phyloP scores from a whole-genome alignment of 225 moss, liverwort and hornwort species.

The Ulota crispa region DNA sequence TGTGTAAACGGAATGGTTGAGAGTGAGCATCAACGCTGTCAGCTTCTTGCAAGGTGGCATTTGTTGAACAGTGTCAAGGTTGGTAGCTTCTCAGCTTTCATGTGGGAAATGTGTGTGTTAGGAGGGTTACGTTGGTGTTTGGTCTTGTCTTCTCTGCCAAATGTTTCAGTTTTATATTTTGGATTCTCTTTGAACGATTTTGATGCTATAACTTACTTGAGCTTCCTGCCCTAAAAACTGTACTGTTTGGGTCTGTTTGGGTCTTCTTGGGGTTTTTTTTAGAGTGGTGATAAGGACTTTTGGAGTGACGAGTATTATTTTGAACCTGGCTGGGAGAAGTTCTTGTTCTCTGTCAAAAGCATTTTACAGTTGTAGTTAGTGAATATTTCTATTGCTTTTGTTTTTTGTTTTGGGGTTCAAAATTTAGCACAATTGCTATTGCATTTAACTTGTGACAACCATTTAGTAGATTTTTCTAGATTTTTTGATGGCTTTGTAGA shows the following conservation, averaged over 20 bases:
- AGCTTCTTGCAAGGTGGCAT: not conserved
- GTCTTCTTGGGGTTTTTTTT: not conserved
- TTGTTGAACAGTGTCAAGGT: not conserved
- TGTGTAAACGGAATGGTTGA: not conserved
- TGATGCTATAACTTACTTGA: not conserved
- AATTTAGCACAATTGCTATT: too few species aligned
- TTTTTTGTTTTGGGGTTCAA: too few species aligned
- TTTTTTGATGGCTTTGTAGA: too few species aligned
- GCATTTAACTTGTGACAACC: too few species aligned
- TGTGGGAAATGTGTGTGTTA: not conserved
- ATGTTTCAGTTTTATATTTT: not conserved
- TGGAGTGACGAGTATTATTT: not conserved
- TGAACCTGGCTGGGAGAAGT: not conserved
- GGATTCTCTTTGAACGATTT: not conserved
- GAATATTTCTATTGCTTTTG: too few species aligned
- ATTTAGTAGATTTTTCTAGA: too few species aligned
- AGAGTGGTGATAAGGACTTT: not conserved
- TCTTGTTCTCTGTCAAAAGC: not conserved
- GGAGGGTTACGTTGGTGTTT: not conserved
- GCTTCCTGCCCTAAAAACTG: not conserved
- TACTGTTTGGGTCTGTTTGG: not conserved
- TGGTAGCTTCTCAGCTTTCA: not conserved
- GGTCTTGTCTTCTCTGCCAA: not conserved
- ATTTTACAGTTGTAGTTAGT: not conserved
- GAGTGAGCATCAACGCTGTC: not conserved